Evolutionary conservation across 345 rosid species (phyloP).

Genomic region (Hypericum perforatum): DNA sequence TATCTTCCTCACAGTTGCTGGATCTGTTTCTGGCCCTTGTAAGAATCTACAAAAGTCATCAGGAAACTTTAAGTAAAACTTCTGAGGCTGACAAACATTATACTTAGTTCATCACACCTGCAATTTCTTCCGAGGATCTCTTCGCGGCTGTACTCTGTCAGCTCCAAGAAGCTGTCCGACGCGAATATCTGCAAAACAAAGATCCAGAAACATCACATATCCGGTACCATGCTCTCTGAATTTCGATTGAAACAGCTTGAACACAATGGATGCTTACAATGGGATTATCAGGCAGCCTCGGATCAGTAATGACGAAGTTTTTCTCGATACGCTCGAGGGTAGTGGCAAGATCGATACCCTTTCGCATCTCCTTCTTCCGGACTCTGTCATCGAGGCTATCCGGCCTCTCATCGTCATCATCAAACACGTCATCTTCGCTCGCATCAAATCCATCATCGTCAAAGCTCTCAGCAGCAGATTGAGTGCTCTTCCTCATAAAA

Average conservation of each 20-base stretch:
- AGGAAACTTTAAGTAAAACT: not conserved
- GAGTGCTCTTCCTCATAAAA: constrained; percentile 36
- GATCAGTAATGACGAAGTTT: constrained; percentile 95
- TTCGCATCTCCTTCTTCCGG: constrained; percentile 90
- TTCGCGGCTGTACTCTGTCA: constrained; percentile 95
- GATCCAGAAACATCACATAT: constrained; percentile 3
- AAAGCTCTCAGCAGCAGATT: constrained; percentile 30
- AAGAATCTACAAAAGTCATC: constrained; percentile 45
- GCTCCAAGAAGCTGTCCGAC: constrained; percentile 95
- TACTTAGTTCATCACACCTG: constrained; percentile 37
- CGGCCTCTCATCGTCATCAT: constrained; percentile 50
- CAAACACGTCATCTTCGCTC: constrained; percentile 33
- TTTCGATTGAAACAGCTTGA: not conserved
- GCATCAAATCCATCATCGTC: constrained; percentile 28
- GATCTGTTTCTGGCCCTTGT: constrained; percentile 98
- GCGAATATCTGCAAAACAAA: constrained; percentile 68
- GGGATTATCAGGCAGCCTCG: constrained; percentile 96
- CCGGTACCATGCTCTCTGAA: too few relatives aligned
- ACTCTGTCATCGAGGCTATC: constrained; percentile 72
- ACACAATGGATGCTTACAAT: constrained; percentile 44
- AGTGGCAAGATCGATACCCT: constrained; percentile 94
- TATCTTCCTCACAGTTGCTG: constrained; percentile 76
- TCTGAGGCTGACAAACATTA: too few relatives aligned
- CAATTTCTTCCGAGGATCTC: constrained; percentile 94
- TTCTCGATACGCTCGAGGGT: constrained; percentile 99